These are phyloP conservation scores for bread wheat (Triticum aestivum) DNA, from an alignment of 176 grass and related monocot genomes.

Conservation along the genomic window IWGSC_CS_RefSeq_v2.1 NC_057811.1:353309379-353309878, in stretches of 20 bases:
- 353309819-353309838: too few species aligned
- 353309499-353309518: slow-evolving; percentile 36
- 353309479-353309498: slow-evolving; percentile 35
- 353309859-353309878: too few species aligned
- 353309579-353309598: slow-evolving; percentile 5
- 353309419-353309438: slow-evolving; percentile 50
- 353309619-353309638: not conserved
- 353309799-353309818: too few species aligned
- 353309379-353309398: slow-evolving; percentile 40
- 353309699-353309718: too few species aligned
- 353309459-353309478: slow-evolving; percentile 24
- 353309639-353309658: not conserved
- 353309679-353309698: too few species aligned
- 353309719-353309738: too few species aligned
- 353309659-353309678: too few species aligned
- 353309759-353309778: too few species aligned
- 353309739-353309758: too few species aligned
- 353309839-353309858: too few species aligned
- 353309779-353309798: too few species aligned
- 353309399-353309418: slow-evolving; percentile 32
- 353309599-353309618: slow-evolving; percentile 6
- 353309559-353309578: slow-evolving; percentile 20
- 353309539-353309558: slow-evolving; percentile 29
- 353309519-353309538: slow-evolving; percentile 31
- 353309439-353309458: slow-evolving; percentile 27